These are phyloP conservation scores for Lactarius akahatsu DNA, from an alignment of 768 basidiomycete genomes.

Conservation along the genomic window DNA sequence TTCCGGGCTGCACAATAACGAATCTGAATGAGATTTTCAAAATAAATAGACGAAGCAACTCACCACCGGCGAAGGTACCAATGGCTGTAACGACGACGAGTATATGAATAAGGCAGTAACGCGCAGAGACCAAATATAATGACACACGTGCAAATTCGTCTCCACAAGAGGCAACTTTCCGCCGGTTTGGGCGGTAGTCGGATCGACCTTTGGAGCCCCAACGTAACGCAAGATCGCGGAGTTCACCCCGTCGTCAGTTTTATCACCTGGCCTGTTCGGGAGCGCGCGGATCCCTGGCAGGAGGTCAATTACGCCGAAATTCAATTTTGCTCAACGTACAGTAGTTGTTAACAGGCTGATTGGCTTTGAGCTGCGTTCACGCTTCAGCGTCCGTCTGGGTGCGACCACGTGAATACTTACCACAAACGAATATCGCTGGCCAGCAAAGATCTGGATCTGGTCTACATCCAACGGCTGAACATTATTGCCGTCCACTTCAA, in stretches of 20 bases:
- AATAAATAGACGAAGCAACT: neutral
- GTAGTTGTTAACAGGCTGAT: conserved; percentile 32
- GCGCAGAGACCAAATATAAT: neutral
- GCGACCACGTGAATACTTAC: conserved; percentile 20
- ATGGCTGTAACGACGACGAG: neutral
- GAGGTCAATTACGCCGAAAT: neutral
- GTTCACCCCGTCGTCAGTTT: conserved; percentile 7
- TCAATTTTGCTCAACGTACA: conserved; percentile 10
- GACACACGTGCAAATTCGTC: conserved; percentile 15
- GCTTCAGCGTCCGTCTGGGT: conserved; percentile 38
- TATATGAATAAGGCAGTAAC: neutral
- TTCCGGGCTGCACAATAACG: conserved; percentile 9
- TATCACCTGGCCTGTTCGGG: neutral
- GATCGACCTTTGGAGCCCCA: conserved; percentile 23
- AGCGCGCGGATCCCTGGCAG: conserved; percentile 16
- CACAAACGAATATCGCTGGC: conserved; percentile 54
- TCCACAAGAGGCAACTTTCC: conserved; percentile 10
- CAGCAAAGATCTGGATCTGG: conserved; percentile 46
- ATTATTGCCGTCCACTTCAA: conserved; percentile 48
- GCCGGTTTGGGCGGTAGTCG: conserved; percentile 6
- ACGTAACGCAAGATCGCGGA: conserved; percentile 25
- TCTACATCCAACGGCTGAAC: conserved; percentile 42
- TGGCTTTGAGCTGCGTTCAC: conserved; percentile 31
- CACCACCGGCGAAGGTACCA: neutral
- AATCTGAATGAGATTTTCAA: neutral